Evolutionary conservation across 2,329 filamentous ascomycete genomes (phyloP).

Genomic region (Neoarthrinium moseri): DNA sequence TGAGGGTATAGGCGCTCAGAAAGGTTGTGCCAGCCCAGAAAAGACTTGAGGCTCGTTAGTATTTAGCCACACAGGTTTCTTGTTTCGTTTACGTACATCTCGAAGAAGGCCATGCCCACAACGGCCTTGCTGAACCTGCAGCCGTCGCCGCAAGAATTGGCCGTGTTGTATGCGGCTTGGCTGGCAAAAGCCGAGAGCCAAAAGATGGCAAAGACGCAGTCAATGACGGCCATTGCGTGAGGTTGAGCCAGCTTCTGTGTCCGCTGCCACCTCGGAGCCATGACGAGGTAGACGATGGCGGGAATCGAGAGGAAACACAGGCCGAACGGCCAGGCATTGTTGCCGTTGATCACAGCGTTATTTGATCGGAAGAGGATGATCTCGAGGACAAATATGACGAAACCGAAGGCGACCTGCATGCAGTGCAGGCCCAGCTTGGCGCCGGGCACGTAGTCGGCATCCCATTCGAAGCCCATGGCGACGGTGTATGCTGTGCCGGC

Average conservation of each 20-base stretch:
- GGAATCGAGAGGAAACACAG: constrained; percentile 65
- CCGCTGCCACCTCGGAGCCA: constrained; percentile 62
- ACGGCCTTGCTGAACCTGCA: constrained; percentile 63
- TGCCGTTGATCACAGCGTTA: constrained; percentile 49
- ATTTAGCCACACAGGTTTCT: constrained; percentile 8
- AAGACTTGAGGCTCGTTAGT: constrained; percentile 39
- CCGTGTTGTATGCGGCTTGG: constrained; percentile 62
- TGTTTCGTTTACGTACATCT: constrained; percentile 47
- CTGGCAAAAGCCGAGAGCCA: constrained; percentile 68
- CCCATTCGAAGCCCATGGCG: constrained; percentile 35
- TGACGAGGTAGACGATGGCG: constrained; percentile 63
- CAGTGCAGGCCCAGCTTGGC: constrained; percentile 59
- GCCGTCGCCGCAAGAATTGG: constrained; percentile 50
- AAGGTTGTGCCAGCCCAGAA: constrained; percentile 53
- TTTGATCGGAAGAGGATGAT: constrained; percentile 56
- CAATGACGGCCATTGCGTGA: constrained; percentile 58
- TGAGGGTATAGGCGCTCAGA: constrained; percentile 58
- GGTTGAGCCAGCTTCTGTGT: constrained; percentile 62
- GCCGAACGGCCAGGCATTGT: constrained; percentile 63
- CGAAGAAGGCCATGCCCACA: constrained; percentile 61
- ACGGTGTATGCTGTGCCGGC: background rate
- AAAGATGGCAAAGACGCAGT: constrained; percentile 56
- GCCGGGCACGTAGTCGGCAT: constrained; percentile 52
- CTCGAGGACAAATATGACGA: constrained; percentile 58
- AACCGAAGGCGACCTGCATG: constrained; percentile 51